phyloP scores from a whole-genome alignment of 768 basidiomycete genomes.

The Gelatoporia subvermispora region DNA sequence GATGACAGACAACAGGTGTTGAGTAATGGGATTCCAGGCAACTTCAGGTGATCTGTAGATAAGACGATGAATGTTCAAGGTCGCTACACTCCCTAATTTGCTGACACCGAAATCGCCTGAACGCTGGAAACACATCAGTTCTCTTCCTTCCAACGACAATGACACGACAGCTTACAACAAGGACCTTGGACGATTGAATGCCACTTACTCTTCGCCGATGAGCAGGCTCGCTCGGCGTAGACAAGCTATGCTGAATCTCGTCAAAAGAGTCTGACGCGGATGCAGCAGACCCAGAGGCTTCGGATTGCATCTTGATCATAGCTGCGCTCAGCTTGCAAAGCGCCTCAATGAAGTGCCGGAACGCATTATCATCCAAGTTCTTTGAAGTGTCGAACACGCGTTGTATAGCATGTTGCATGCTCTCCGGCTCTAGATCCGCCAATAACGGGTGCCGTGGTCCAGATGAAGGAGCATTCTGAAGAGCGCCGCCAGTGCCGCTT shows the following conservation, averaged over 20 bases:
- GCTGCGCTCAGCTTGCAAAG: slow-evolving; percentile 83
- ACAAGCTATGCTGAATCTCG: slow-evolving; percentile 27
- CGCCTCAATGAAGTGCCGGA: slow-evolving; percentile 70
- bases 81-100: slow-evolving; percentile 73
- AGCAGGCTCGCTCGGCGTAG: slow-evolving; percentile 38
- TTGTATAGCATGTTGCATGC: slow-evolving; percentile 69
- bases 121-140: slow-evolving; percentile 40
- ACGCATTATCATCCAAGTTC: slow-evolving; percentile 78
- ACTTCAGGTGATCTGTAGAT: slow-evolving; percentile 78
- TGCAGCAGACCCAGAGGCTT: slow-evolving; percentile 22
- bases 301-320: slow-evolving; percentile 88
- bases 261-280: slow-evolving; percentile 36
- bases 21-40: slow-evolving; percentile 80
- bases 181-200: slow-evolving; percentile 74
- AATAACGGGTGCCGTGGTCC: slow-evolving; percentile 54
- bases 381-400: slow-evolving; percentile 83
- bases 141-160: background rate
- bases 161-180: slow-evolving; percentile 44
- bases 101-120: slow-evolving; percentile 91
- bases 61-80: slow-evolving; percentile 83
- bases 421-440: slow-evolving; percentile 70
- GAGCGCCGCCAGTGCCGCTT: slow-evolving; percentile 9
- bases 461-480: slow-evolving; percentile 16
- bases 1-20: slow-evolving; percentile 75
- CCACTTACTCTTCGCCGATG: slow-evolving; percentile 80